Percentiles rank a stretch among this genome's conserved stretches.
Evolutionary conservation across 2,329 filamentous ascomycete genomes (phyloP).

Genomic region (Sporothrix brasiliensis): DNA sequence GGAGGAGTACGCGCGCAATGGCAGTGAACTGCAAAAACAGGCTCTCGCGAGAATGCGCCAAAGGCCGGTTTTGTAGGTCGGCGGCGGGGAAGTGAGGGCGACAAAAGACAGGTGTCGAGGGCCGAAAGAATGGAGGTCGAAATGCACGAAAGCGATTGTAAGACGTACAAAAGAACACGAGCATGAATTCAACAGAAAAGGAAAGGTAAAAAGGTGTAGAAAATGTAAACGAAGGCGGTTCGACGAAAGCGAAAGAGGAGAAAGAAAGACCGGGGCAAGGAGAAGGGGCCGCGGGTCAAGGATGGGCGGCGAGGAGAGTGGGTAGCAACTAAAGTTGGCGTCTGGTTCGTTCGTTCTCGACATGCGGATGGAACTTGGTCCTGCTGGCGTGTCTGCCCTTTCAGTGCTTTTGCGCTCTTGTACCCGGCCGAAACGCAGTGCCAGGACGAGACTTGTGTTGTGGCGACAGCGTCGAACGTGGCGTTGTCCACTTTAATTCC

Average conservation of each 20-base stretch:
- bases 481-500: constrained; percentile 24
- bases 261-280: constrained; percentile 23
- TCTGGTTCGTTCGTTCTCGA: constrained; percentile 24
- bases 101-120: neutral
- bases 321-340: constrained; percentile 27
- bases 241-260: constrained; percentile 25
- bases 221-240: constrained; percentile 13
- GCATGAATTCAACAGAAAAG: constrained; percentile 15
- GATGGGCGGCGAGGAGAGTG: constrained; percentile 30
- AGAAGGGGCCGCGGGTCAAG: constrained; percentile 17
- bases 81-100: neutral
- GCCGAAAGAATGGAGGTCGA: constrained; percentile 10
- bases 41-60: constrained; percentile 5
- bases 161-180: neutral
- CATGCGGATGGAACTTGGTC: constrained; percentile 25
- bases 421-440: constrained; percentile 16
- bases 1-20: constrained; percentile 25
- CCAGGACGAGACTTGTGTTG: neutral
- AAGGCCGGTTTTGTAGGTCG: neutral
- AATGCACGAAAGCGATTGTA: neutral
- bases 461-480: neutral
- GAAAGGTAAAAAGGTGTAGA: neutral
- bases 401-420: neutral
- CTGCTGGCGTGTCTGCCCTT: constrained; percentile 17
- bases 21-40: constrained; percentile 1